Evolutionary conservation across 345 rosid species (phyloP).

Genomic region (Leavenworthia alabamica): DNA sequence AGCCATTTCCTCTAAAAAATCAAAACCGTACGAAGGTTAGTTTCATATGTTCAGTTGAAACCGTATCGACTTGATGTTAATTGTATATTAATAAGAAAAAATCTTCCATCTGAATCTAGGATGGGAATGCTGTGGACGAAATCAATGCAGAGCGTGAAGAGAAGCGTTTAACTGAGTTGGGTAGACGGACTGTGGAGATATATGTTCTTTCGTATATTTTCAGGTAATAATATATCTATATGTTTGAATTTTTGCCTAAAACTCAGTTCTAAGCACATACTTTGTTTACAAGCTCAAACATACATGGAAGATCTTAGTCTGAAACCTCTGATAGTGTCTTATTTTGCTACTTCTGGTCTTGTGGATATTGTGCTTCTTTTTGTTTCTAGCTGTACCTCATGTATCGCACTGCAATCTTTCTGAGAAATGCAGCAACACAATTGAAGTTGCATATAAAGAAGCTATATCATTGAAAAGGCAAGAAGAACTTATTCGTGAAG

Average conservation of each 20-base stretch:
- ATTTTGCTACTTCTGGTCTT: conserved; percentile 9
- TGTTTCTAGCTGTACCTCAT: conserved; percentile 20
- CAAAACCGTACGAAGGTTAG: conserved; percentile 78
- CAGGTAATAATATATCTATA: conserved; percentile 43
- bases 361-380: conserved; percentile 10
- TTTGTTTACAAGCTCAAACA: conserved; percentile 1
- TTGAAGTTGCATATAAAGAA: conserved; percentile 91
- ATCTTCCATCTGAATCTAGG: conserved; percentile 38
- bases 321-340: conserved; percentile 9
- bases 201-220: conserved; percentile 87
- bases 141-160: conserved; percentile 79
- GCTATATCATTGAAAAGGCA: conserved; percentile 87
- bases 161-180: conserved; percentile 84
- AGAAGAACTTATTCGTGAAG: conserved; percentile 94
- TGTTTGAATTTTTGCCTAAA: no score
- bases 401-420: conserved; percentile 16
- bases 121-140: conserved; percentile 72
- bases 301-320: conserved; percentile 4
- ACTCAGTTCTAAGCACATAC: neutral
- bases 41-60: conserved; percentile 1
- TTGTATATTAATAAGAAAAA: no score
- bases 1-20: conserved; percentile 80
- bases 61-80: neutral
- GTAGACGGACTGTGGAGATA: conserved; percentile 84
- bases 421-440: conserved; percentile 58